Base-by-base conservation (phyloP, 768 basidiomycete genomes). In the Leccinum subtestaceum region DNA sequence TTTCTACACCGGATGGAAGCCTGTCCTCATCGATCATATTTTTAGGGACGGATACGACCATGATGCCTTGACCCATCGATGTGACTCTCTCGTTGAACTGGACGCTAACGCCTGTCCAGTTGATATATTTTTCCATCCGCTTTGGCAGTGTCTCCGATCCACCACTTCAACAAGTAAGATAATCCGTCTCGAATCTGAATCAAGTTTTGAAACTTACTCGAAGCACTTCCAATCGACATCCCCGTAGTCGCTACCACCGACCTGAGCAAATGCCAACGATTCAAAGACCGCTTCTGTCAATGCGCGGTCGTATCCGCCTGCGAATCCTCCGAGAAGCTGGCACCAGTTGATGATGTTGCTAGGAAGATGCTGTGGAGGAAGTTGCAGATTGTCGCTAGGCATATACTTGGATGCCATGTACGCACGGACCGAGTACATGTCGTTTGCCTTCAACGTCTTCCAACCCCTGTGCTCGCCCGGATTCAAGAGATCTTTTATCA, bases 271-370 rank as follows among this genome's bases (percentile, higher is more conserved):
- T 3, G 65, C 66, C 21, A 77, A 32, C 5, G 63, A 55, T 5
- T 62, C 69, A 19, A 79, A 60, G 19, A 79, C 69, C 0, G 67
- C 61, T 61, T 79, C 77, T 1, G 72, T 61, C 40, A 78, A 63
- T 17, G 68, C 68, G 0, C 68, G 67, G 57, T 79, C 76, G 61
- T 71, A 79, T 58, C 63, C 70, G 1, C 70, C 72, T 5, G 69
- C 70, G 32, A 63, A 67, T 15, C 64, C 67, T 36, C 69, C 71
- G 11, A 78, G 70, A 9, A 72, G 74, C 53, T 74, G 52, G 7
- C 53, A 52, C 65, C 65, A 79, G 58, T 75, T 71, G 38, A 77
- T 61, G 9, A 71, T 64, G 19, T 64, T 52, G 34, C 0, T 64
- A 6, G 62, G 34, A 48, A 68, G 67, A 13, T 64, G 62, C 6